Base-by-base conservation (phyloP, 225 moss, liverwort and hornwort genomes). In the Sphagnum contortum region DNA sequence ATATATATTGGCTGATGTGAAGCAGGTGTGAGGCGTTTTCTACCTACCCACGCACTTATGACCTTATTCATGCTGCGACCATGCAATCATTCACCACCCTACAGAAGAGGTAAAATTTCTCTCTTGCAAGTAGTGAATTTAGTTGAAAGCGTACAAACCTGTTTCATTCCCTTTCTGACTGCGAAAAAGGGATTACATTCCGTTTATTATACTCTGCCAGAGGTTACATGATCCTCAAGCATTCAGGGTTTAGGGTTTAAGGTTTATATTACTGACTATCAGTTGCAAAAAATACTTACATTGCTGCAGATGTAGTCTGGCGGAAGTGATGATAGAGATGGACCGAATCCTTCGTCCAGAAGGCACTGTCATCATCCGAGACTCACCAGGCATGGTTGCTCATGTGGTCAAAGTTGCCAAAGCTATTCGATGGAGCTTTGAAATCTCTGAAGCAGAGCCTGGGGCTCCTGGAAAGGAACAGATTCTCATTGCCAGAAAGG, bases 291-390 rank as follows among this genome's bases (percentile, higher is more conserved):
- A 29, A 58, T 7, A 58, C 4, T 5, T 61, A 46, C 46, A 45
- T 61, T n/a, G 46, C 47, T 63, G 65, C 74, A 92, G 91, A 77
- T 92, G 91, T 69, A 85, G 75, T 71, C 66, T 89, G 59, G 87
- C 89, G 59, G 79, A 85, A 69, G 85, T 92, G 53, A 57, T 92
- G 73, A 47, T 89, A 46, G 91, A 92, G 76, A 92, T 92, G 91
- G 89, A 92, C 71, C 91, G 91, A 45, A 85, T 89, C 53, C 62
- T 92, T 59, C 82, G 91, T 64, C 91, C 91, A 8, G 79, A 79
- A 68, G 91, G 91, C 55, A 84, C 76, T 49, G 82, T 71, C 51
- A 70, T 91, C 44, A 76, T 89, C 63, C 73, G 89, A 58, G 89
- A 91, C 64, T 44, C 79, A 6, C 77, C 72, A 63, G 70, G 66